Evolutionary conservation across 2,329 filamentous ascomycete genomes (phyloP).

Genomic region (Aureobasidium namibiae): DNA sequence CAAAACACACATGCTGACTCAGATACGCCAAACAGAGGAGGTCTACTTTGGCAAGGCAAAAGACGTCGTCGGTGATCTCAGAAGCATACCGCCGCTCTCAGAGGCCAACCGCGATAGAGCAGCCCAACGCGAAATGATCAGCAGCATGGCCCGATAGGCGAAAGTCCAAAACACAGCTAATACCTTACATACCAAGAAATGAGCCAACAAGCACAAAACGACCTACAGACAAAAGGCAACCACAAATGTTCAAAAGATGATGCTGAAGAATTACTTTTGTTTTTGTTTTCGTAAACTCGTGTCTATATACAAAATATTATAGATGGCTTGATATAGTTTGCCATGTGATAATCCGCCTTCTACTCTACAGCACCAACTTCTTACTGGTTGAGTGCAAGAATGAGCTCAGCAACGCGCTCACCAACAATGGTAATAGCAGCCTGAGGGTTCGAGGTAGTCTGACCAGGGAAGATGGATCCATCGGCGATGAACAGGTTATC

Average conservation of each 20-base stretch:
- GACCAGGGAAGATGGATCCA: conserved; percentile 13
- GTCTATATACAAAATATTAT: background rate
- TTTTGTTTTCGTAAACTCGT: background rate
- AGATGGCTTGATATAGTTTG: background rate
- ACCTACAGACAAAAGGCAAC: no score
- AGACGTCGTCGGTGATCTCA: conserved; percentile 91
- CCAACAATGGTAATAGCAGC: conserved; percentile 56
- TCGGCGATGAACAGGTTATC: conserved; percentile 15
- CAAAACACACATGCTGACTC: background rate
- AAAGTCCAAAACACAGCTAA: background rate
- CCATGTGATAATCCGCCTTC: background rate
- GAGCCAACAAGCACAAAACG: no score
- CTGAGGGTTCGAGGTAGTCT: conserved; percentile 36
- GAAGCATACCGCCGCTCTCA: conserved; percentile 76
- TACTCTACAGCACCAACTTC: background rate
- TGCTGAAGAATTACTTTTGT: background rate
- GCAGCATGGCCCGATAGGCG: conserved; percentile 32
- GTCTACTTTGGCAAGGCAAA: conserved; percentile 99
- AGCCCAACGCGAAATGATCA: conserved; percentile 82
- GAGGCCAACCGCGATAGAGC: conserved; percentile 77
- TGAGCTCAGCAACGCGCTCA: conserved; percentile 50
- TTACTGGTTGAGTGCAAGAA: conserved; percentile 32
- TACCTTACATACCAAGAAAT: background rate
- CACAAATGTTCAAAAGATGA: background rate
- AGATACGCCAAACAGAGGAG: conserved; percentile 53